Conservation (phyloP, 2,329 filamentous ascomycete genomes). For the Penicillium brevicompactum region DNA sequence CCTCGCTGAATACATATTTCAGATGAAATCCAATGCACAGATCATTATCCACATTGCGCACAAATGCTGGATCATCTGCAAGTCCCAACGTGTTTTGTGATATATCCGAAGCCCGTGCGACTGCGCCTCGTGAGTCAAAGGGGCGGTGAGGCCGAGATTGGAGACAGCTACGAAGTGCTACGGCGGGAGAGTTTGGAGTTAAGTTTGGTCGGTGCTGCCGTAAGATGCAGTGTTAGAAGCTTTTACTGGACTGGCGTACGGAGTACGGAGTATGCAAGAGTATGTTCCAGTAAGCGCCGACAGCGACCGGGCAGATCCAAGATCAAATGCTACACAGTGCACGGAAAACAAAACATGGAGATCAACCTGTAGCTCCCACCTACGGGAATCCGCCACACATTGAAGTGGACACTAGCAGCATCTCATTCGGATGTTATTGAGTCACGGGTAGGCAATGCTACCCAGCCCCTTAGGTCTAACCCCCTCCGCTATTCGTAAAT, state of each 20-base stretch:
- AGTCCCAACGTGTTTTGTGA: constrained; percentile 16
- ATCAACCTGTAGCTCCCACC: constrained; percentile 3
- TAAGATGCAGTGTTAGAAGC: background rate
- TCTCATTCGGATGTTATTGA: constrained; percentile 5
- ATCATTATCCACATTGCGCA: background rate
- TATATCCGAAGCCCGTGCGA: constrained; percentile 8
- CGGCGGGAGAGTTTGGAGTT: constrained; percentile 7
- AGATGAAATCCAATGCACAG: background rate
- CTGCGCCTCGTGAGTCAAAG: constrained; percentile 15
- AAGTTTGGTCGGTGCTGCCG: background rate
- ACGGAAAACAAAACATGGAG: background rate
- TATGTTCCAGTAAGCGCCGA: constrained; percentile 12
- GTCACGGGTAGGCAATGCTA: constrained; percentile 15
- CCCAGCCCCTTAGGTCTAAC: constrained; percentile 1
- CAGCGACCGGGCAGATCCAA: background rate
- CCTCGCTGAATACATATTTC: constrained; percentile 13
- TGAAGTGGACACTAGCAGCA: background rate
- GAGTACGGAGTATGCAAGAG: background rate
- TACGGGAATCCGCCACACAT: background rate
- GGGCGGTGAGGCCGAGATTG: constrained; percentile 14
- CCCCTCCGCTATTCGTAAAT: constrained; percentile 13
- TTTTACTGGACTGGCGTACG: constrained; percentile 3
- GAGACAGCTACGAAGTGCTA: constrained; percentile 2
- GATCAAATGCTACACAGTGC: background rate
- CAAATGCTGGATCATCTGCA: constrained; percentile 20